phyloP scores from a whole-genome alignment of 495 filamentous ascomycete species.

The Sphaerosporella brunnea region DNA sequence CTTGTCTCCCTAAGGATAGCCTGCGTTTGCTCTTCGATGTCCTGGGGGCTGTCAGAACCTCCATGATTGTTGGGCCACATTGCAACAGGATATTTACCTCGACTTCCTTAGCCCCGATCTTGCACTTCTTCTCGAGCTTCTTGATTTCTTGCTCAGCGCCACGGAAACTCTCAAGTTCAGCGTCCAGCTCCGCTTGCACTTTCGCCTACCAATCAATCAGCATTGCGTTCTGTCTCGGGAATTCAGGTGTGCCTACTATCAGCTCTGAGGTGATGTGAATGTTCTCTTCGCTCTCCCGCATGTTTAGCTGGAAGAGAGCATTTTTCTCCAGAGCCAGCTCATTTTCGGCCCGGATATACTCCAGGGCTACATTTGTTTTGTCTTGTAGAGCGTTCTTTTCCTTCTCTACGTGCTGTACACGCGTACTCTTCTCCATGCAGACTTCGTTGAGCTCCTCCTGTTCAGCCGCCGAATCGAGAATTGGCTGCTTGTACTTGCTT shows the following conservation, averaged over 20 bases:
- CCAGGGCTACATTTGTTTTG: slow-evolving; percentile 86
- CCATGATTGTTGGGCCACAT: too few species aligned
- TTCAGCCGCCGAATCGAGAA: slow-evolving; percentile 78
- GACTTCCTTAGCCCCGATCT: slow-evolving; percentile 53
- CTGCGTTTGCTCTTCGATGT: slow-evolving; percentile 65
- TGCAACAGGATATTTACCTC: slow-evolving; percentile 12
- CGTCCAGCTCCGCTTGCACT: slow-evolving; percentile 73
- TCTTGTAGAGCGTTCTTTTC: slow-evolving; percentile 82
- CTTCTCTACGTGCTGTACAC: slow-evolving; percentile 95
- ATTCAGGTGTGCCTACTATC: slow-evolving; percentile 33
- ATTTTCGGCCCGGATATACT: slow-evolving; percentile 80
- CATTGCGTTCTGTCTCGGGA: too few species aligned
- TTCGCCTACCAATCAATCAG: slow-evolving; percentile 31
- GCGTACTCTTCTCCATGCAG: slow-evolving; percentile 78
- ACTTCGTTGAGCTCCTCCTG: slow-evolving; percentile 86
- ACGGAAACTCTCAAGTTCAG: slow-evolving; percentile 77
- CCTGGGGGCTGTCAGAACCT: slow-evolving; percentile 35
- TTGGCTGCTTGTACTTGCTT: slow-evolving; percentile 90
- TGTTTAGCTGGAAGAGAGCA: slow-evolving; percentile 77
- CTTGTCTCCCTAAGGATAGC: slow-evolving; percentile 70
- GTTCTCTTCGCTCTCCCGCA: slow-evolving; percentile 71
- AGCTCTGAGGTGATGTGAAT: slow-evolving; percentile 77
- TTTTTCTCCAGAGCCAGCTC: slow-evolving; percentile 77
- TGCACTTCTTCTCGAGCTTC: slow-evolving; percentile 68
- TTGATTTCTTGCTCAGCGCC: slow-evolving; percentile 87